These are phyloP conservation scores for Pseudogymnoascus sp. DNA, from an alignment of 2,329 filamentous ascomycete species.

Conservation along the genomic window DNA sequence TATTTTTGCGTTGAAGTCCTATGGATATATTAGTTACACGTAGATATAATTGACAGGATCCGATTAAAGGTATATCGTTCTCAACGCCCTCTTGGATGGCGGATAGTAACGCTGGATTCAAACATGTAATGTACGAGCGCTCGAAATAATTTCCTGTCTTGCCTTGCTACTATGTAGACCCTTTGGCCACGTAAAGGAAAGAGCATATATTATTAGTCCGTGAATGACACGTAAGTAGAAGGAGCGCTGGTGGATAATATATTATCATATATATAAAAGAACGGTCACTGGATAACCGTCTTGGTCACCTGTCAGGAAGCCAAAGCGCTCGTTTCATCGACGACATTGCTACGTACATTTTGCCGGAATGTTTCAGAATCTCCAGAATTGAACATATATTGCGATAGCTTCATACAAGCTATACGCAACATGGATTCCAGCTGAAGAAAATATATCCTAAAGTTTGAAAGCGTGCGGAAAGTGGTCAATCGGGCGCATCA, in stretches of 20 bases:
- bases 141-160: neutral
- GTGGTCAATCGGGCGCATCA: neutral
- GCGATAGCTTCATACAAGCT: conserved; percentile 4
- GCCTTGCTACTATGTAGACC: too few species aligned
- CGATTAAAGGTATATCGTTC: neutral
- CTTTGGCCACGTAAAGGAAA: too few species aligned
- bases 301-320: neutral
- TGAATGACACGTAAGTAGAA: neutral
- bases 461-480: neutral
- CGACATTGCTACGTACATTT: conserved; percentile 6
- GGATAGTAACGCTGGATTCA: neutral
- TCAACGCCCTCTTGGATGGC: too few species aligned
- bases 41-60: neutral
- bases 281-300: neutral
- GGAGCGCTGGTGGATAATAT: neutral
- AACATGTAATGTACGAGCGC: neutral
- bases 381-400: neutral
- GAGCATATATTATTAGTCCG: neutral
- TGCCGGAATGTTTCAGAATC: neutral
- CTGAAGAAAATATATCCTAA: neutral
- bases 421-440: neutral
- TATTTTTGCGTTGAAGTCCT: neutral
- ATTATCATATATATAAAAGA: neutral
- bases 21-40: neutral
- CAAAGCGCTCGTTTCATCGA: conserved; percentile 3